phyloP scores from a whole-genome alignment of 2,329 filamentous ascomycete genomes.

The Pseudogymnoascus sp. region DNA sequence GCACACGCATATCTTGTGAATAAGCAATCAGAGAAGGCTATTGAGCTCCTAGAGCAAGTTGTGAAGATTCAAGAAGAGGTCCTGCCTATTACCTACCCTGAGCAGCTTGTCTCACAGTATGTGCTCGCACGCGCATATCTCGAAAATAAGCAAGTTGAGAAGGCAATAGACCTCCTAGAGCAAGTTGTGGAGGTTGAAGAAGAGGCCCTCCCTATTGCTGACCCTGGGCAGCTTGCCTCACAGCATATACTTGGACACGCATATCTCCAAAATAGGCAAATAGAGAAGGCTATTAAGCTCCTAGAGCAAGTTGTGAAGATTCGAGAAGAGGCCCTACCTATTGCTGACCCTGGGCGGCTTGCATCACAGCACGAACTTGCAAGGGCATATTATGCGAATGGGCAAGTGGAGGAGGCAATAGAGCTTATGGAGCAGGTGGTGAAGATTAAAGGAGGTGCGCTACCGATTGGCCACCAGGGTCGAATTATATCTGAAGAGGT shows the following conservation, averaged over 20 bases:
- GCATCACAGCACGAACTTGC: constrained; percentile 9
- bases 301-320: constrained; percentile 10
- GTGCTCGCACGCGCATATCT: constrained; percentile 10
- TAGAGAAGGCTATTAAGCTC: constrained; percentile 6
- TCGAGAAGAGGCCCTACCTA: neutral
- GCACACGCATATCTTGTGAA: neutral
- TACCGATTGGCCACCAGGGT: neutral
- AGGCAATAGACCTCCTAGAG: constrained; percentile 1
- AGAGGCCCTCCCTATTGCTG: neutral
- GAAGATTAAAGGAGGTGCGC: neutral
- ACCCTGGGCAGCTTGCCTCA: neutral
- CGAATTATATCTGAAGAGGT: neutral
- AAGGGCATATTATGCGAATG: neutral
- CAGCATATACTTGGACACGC: neutral
- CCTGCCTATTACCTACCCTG: constrained; percentile 4
- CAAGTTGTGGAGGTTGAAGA: neutral
- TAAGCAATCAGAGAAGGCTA: neutral
- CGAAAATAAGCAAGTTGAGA: neutral
- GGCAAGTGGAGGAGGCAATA: neutral
- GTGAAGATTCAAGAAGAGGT: neutral
- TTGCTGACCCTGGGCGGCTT: neutral
- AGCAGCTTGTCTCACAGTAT: constrained; percentile 12
- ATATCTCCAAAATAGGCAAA: constrained; percentile 2
- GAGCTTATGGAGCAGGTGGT: constrained; percentile 9
- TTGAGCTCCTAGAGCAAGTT: constrained; percentile 5